phyloP scores from a whole-genome alignment of 73 alveolate species.

The Tetrahymena thermophila region DNA sequence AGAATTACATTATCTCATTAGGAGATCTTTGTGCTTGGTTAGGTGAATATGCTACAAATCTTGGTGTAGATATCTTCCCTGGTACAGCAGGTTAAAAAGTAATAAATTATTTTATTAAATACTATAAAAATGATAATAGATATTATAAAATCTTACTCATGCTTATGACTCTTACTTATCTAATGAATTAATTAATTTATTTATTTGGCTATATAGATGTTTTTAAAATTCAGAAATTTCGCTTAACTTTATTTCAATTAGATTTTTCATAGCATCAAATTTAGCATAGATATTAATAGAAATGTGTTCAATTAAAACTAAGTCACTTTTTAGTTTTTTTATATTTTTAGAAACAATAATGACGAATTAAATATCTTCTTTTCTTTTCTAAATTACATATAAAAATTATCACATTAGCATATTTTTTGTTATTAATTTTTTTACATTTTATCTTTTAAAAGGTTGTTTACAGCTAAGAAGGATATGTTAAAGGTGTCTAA shows the following conservation, averaged over 20 bases:
- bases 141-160: too few species aligned
- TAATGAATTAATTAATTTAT: too few species aligned
- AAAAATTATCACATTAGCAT: not conserved
- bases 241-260: not conserved
- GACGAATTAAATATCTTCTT: not conserved
- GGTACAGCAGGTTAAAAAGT: slow-evolving; percentile 74
- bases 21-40: slow-evolving; percentile 89
- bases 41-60: slow-evolving; percentile 81
- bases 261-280: not conserved
- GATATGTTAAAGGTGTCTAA: slow-evolving; percentile 73
- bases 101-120: not conserved
- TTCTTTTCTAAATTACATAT: not conserved
- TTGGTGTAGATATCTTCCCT: slow-evolving; percentile 88
- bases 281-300: not conserved
- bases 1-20: slow-evolving; percentile 81
- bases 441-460: slow-evolving; percentile 9
- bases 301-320: not conserved
- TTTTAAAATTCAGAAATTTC: not conserved
- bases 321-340: not conserved
- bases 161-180: too few species aligned
- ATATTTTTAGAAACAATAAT: not conserved
- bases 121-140: too few species aligned
- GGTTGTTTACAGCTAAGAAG: slow-evolving; percentile 47
- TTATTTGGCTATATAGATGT: not conserved
- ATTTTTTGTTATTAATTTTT: too few species aligned